Percentiles rank a stretch among this genome's conserved stretches.
These are phyloP conservation scores for Pseudogymnoascus sp. DNA, from an alignment of 2,329 filamentous ascomycete species.

Conservation along the genomic window DNA sequence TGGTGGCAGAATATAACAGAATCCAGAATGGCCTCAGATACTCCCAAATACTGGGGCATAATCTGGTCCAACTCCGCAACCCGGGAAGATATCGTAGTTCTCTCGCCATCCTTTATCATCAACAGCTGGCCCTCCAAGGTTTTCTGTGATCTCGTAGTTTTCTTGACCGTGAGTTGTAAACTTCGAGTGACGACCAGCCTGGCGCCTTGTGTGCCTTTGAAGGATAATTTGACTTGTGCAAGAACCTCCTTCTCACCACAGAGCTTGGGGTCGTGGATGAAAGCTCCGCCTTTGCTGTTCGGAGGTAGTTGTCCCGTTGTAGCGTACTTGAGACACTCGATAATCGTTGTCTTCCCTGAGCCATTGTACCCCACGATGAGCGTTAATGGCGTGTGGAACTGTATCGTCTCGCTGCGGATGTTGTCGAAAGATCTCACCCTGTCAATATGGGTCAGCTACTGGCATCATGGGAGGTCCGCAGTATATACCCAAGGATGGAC, in stretches of 20 bases:
- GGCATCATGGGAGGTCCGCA: not conserved
- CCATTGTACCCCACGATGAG: slow-evolving; percentile 97
- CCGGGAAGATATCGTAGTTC: slow-evolving; percentile 69
- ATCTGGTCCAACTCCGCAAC: slow-evolving; percentile 76
- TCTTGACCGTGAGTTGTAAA: slow-evolving; percentile 81
- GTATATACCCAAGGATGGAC: slow-evolving; percentile 52
- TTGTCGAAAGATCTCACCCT: slow-evolving; percentile 82
- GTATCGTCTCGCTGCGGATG: slow-evolving; percentile 66
- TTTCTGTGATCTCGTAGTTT: slow-evolving; percentile 68
- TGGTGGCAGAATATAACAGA: slow-evolving; percentile 98
- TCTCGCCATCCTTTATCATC: slow-evolving; percentile 73
- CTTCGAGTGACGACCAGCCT: slow-evolving; percentile 80
- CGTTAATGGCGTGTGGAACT: slow-evolving; percentile 85
- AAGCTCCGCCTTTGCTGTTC: slow-evolving; percentile 83
- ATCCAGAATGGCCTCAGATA: slow-evolving; percentile 83
- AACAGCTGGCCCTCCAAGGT: slow-evolving; percentile 75
- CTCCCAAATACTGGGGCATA: slow-evolving; percentile 80
- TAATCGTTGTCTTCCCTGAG: slow-evolving; percentile 97
- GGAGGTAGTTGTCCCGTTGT: slow-evolving; percentile 91
- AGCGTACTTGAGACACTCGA: slow-evolving; percentile 96
- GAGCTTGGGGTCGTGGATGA: slow-evolving; percentile 95
- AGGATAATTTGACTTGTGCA: slow-evolving; percentile 86
- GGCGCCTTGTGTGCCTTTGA: slow-evolving; percentile 69
- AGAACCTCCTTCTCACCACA: slow-evolving; percentile 81
- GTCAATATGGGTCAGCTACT: slow-evolving; percentile 12